Percentiles rank a stretch among this genome's conserved stretches.
phyloP scores from a whole-genome alignment of 2,329 filamentous ascomycete genomes.

The Calonectria pseudoturangicola region DNA sequence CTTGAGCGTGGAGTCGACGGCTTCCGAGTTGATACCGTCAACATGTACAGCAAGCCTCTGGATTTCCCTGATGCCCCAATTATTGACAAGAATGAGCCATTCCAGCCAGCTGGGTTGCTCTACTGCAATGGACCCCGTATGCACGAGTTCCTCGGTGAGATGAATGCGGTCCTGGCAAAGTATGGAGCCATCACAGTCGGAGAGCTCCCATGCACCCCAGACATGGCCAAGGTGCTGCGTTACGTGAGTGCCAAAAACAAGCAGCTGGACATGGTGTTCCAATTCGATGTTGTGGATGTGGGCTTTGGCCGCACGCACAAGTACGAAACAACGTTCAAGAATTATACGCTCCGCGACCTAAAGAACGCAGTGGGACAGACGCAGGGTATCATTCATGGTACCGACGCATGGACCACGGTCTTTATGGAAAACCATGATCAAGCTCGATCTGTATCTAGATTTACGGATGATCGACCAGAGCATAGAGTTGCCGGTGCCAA shows the following conservation, averaged over 20 bases:
- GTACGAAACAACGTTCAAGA: slow-evolving; percentile 68
- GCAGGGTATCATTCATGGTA: slow-evolving; percentile 71
- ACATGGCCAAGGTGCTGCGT: slow-evolving; percentile 72
- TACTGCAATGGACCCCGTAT: slow-evolving; percentile 82
- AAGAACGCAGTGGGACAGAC: slow-evolving; percentile 69
- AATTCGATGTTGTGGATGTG: slow-evolving; percentile 78
- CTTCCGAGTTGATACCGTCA: slow-evolving; percentile 85
- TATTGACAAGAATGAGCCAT: slow-evolving; percentile 63
- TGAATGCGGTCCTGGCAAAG: slow-evolving; percentile 75
- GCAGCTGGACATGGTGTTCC: slow-evolving; percentile 82
- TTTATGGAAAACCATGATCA: slow-evolving; percentile 82
- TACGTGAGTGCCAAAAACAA: slow-evolving; percentile 76
- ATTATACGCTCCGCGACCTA: slow-evolving; percentile 68
- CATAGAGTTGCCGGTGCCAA: slow-evolving; percentile 71
- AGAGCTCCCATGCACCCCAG: slow-evolving; percentile 79
- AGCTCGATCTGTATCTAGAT: slow-evolving; percentile 74
- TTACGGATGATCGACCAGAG: slow-evolving; percentile 68
- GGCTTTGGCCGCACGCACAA: slow-evolving; percentile 71
- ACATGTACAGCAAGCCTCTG: slow-evolving; percentile 80
- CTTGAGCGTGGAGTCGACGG: slow-evolving; percentile 82
- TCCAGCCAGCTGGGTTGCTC: slow-evolving; percentile 73
- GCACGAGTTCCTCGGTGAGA: slow-evolving; percentile 80
- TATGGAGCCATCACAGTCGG: slow-evolving; percentile 83
- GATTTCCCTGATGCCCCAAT: slow-evolving; percentile 76
- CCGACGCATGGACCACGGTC: slow-evolving; percentile 77